Evolutionary conservation across 805 yeast species (phyloP).

Genomic region (Kregervanrija delftensis): DNA sequence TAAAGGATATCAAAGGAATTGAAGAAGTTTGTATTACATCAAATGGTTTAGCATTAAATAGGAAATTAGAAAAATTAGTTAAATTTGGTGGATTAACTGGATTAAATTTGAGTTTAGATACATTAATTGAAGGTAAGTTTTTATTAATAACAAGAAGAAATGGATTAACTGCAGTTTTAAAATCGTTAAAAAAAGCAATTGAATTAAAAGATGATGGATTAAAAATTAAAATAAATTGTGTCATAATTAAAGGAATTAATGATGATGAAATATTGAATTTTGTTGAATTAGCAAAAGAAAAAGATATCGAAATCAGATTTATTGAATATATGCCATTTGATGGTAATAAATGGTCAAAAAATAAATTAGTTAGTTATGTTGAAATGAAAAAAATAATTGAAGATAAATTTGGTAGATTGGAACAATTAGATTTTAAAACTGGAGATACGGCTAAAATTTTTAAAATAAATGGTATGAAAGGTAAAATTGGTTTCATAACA

Average conservation of each 20-base stretch:
- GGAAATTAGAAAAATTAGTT: conserved; percentile 38
- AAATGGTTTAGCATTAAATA: conserved; percentile 43
- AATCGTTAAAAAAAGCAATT: conserved; percentile 37
- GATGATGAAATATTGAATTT: conserved; percentile 47
- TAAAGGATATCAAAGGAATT: conserved; percentile 35
- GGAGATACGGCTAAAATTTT: conserved; percentile 49
- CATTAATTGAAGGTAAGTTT: conserved; percentile 46
- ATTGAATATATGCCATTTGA: conserved; percentile 56
- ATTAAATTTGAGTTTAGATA: conserved; percentile 42
- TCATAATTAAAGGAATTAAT: conserved; percentile 41
- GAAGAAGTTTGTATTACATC: conserved; percentile 45
- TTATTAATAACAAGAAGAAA: conserved; percentile 42
- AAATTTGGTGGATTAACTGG: conserved; percentile 36
- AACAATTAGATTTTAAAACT: conserved; percentile 17
- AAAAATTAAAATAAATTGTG: conserved; percentile 42
- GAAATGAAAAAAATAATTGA: conserved; percentile 34
- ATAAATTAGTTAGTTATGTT: conserved; percentile 38
- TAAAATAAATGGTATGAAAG: conserved; percentile 35
- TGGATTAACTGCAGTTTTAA: conserved; percentile 40
- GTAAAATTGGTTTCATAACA: conserved; percentile 45
- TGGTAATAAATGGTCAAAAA: conserved; percentile 45
- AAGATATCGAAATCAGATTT: conserved; percentile 42
- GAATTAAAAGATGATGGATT: conserved; percentile 31
- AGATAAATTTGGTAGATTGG: conserved; percentile 24
- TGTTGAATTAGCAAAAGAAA: conserved; percentile 33